phyloP scores from a whole-genome alignment of 129 eudicot genomes.

The Tagetes erecta region DNA sequence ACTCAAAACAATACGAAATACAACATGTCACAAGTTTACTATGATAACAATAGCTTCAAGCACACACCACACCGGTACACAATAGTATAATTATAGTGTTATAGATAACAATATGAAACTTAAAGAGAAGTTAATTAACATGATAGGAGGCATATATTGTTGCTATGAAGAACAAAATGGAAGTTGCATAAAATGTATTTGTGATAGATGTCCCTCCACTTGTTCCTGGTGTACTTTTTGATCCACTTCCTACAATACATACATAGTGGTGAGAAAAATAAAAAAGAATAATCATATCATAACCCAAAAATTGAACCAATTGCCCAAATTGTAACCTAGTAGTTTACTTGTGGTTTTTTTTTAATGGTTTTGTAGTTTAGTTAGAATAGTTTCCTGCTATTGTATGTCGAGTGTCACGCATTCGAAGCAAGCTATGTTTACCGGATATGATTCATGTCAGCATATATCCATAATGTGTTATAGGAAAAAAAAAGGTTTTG shows the following conservation, averaged over 20 bases:
- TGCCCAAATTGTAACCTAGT: too few relatives aligned
- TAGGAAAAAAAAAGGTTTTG: too few relatives aligned
- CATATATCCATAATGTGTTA: too few relatives aligned
- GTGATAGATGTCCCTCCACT: conserved; percentile 10
- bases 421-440: too few relatives aligned
- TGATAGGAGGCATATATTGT: conserved; percentile 1
- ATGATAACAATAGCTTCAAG: conserved; percentile 1
- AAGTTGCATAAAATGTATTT: conserved; percentile 18
- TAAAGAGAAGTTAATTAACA: not conserved
- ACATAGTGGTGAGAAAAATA: not conserved
- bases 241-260: conserved; percentile 20
- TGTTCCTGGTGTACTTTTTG: conserved; percentile 35
- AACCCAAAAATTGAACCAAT: too few relatives aligned
- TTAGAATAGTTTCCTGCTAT: too few relatives aligned
- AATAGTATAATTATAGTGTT: not conserved
- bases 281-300: not conserved
- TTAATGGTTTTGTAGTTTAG: too few relatives aligned
- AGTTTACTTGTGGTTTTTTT: too few relatives aligned
- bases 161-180: conserved; percentile 15
- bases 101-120: not conserved
- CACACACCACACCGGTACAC: conserved; percentile 21
- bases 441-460: too few relatives aligned
- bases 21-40: conserved; percentile 2
- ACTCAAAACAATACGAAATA: not conserved
- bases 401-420: too few relatives aligned